Evolutionary conservation across 345 rosid species (phyloP).

Genomic region (Syzygium aqueum): DNA sequence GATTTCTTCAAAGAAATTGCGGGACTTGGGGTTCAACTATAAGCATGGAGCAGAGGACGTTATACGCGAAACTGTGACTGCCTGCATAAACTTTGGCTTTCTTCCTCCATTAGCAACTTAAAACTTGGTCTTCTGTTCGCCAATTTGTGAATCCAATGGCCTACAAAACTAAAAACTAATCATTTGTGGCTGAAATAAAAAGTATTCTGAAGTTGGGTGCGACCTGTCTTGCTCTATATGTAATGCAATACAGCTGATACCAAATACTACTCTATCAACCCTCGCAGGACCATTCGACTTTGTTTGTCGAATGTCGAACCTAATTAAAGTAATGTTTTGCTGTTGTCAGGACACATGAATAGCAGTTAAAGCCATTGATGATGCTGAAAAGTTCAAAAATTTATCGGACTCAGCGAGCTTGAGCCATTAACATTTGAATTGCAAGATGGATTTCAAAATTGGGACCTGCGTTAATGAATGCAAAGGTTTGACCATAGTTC

Average conservation of each 20-base stretch:
- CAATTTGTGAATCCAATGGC: neutral
- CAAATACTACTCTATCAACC: neutral
- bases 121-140: neutral
- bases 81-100: conserved; percentile 29
- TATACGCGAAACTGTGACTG: conserved; percentile 31
- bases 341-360: neutral
- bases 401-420: neutral
- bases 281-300: neutral
- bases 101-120: conserved; percentile 7
- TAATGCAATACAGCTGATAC: neutral
- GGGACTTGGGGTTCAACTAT: conserved; percentile 51
- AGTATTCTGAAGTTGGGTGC: neutral
- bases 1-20: conserved; percentile 67
- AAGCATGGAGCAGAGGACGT: conserved; percentile 48
- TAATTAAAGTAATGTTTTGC: neutral
- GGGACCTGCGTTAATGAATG: neutral
- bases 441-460: neutral
- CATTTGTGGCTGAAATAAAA: neutral
- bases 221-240: neutral
- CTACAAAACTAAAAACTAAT: neutral
- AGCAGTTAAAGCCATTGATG: neutral
- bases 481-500: neutral
- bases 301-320: neutral
- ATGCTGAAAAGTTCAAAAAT: neutral
- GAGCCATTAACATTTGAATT: neutral